phyloP scores from a whole-genome alignment of 345 rosid genomes.

The Arabis hirsuta region DNA sequence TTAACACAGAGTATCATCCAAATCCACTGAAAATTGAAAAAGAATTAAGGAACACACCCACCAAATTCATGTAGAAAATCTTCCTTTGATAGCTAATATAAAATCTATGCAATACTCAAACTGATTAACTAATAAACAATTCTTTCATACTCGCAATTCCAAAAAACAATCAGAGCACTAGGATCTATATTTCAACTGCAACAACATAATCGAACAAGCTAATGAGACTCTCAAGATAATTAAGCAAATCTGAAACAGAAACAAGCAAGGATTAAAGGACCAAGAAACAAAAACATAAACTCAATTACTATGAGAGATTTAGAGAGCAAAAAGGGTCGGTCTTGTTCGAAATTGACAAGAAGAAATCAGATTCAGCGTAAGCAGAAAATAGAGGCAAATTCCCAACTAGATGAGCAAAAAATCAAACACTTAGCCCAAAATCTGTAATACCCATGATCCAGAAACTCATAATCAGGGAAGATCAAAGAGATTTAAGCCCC shows the following conservation, averaged over 20 bases:
- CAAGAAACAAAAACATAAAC: background rate
- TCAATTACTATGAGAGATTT: slow-evolving; percentile 44
- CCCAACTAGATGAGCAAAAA: background rate
- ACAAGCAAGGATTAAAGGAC: background rate
- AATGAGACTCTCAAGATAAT: slow-evolving; percentile 1
- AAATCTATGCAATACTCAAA: slow-evolving; percentile 13
- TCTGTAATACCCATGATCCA: background rate
- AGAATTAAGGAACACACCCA: background rate
- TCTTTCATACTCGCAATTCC: background rate
- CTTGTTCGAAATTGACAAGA: slow-evolving; percentile 30
- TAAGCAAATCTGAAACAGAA: slow-evolving; percentile 8
- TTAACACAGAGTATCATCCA: slow-evolving; percentile 16
- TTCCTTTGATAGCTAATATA: slow-evolving; percentile 16
- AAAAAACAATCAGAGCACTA: slow-evolving; percentile 9
- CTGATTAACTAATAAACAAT: slow-evolving; percentile 2
- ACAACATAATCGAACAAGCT: slow-evolving; percentile 18
- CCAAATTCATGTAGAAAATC: background rate
- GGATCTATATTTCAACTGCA: background rate
- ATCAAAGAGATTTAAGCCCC: background rate
- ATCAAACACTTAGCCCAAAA: slow-evolving; percentile 1
- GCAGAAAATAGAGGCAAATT: slow-evolving; percentile 1
- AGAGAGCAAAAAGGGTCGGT: slow-evolving; percentile 18
- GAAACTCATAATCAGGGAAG: background rate
- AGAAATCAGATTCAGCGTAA: slow-evolving; percentile 23
- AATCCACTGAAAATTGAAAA: background rate